Evolutionary conservation across 495 filamentous ascomycete genomes (phyloP).

Genomic region (Peziza echinospora): DNA sequence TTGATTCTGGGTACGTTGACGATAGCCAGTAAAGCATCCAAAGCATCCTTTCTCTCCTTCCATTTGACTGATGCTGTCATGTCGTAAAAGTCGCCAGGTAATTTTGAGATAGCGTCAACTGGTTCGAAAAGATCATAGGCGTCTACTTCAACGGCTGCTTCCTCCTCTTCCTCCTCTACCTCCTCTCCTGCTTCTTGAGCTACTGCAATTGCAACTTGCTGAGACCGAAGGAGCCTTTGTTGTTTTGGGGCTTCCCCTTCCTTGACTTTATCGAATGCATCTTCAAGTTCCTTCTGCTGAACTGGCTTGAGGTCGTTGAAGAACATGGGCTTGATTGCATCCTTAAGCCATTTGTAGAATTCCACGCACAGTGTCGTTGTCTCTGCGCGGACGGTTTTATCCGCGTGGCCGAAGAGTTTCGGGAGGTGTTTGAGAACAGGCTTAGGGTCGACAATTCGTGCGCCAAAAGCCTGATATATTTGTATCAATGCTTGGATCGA

Average conservation of each 20-base stretch:
- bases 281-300: conserved; percentile 84
- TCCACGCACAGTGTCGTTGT: conserved; percentile 81
- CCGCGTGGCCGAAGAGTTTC: conserved; percentile 83
- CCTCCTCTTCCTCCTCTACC: conserved; percentile 42
- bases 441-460: conserved; percentile 91
- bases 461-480: conserved; percentile 82
- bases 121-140: conserved; percentile 78
- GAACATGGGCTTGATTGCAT: conserved; percentile 96
- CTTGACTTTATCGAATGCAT: conserved; percentile 81
- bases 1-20: conserved; percentile 82
- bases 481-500: conserved; percentile 55
- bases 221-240: conserved; percentile 66
- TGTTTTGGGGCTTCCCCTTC: conserved; percentile 66
- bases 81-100: conserved; percentile 63
- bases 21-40: conserved; percentile 56
- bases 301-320: conserved; percentile 91
- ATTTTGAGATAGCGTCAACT: conserved; percentile 65
- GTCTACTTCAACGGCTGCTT: conserved; percentile 51
- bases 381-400: conserved; percentile 96
- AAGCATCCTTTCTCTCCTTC: conserved; percentile 92
- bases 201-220: conserved; percentile 59
- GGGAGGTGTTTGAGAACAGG: conserved; percentile 77
- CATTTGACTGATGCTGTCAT: conserved; percentile 76
- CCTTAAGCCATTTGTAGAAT: conserved; percentile 88
- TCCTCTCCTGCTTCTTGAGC: conserved; percentile 40